A percentile compares a stretch with the other conserved stretches of the same genome.
phyloP scores from a whole-genome alignment of 2,329 filamentous ascomycete genomes.

The Ramularia endophylla region DNA sequence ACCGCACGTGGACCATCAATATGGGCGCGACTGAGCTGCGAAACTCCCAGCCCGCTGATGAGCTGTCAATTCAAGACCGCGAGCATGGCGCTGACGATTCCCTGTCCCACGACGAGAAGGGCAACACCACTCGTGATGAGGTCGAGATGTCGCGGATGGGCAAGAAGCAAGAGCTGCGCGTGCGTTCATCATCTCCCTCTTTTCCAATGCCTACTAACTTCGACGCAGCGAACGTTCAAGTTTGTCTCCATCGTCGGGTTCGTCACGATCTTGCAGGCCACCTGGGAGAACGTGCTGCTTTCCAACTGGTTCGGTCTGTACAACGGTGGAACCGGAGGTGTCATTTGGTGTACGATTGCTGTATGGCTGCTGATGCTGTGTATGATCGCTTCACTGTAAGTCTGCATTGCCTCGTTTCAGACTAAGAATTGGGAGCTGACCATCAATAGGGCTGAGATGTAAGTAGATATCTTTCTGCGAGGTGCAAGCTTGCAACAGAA shows the following conservation, averaged over 20 bases:
- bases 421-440: conserved; percentile 5
- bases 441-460: conserved; percentile 24
- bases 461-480: too few relatives aligned
- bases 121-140: conserved; percentile 32
- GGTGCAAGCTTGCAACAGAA: too few relatives aligned
- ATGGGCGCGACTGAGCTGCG: conserved; percentile 14
- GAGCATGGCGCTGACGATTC: conserved; percentile 16
- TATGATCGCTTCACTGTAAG: conserved; percentile 28
- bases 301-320: conserved; percentile 26
- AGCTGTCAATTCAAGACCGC: conserved; percentile 19
- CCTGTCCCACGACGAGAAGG: conserved; percentile 20
- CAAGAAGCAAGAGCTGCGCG: conserved; percentile 45
- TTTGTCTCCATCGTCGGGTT: conserved; percentile 48
- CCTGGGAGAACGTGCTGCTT: conserved; percentile 49
- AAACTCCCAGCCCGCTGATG: conserved; percentile 19
- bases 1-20: conserved; percentile 1
- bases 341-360: conserved; percentile 29
- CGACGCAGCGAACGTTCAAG: conserved; percentile 43
- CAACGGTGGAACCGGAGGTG: conserved; percentile 27
- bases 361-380: conserved; percentile 30
- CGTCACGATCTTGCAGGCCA: conserved; percentile 48
- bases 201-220: background rate
- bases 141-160: conserved; percentile 46
- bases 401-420: background rate
- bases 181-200: conserved; percentile 11